phyloP scores from a whole-genome alignment of 2,329 filamentous ascomycete genomes.

The Botrytis fragariae region DNA sequence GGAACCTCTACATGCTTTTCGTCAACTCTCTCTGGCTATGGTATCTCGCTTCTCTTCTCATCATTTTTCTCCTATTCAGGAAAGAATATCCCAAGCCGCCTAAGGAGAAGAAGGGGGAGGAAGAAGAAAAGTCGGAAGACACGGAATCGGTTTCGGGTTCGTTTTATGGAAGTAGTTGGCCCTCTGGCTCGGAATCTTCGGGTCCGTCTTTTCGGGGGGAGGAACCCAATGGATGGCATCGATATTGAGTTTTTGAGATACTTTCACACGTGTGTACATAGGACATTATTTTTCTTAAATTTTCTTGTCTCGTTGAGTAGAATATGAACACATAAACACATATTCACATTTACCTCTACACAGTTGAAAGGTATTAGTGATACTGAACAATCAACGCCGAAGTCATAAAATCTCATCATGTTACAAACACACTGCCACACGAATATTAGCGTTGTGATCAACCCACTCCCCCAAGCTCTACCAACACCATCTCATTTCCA shows the following conservation, averaged over 20 bases:
- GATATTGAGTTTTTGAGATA: neutral
- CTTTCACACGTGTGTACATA: neutral
- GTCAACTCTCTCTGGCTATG: neutral
- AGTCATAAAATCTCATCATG: neutral
- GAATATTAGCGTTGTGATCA: neutral
- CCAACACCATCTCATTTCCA: neutral
- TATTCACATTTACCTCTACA: neutral
- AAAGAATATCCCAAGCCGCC: neutral
- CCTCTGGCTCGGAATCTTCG: neutral
- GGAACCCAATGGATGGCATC: rapidly evolving
- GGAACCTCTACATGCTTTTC: neutral
- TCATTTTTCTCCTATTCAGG: neutral
- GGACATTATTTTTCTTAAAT: neutral
- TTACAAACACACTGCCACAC: no score
- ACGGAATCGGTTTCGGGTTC: neutral
- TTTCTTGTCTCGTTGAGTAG: neutral
- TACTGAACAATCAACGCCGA: neutral
- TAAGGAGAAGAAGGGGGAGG: neutral
- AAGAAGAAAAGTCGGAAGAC: neutral
- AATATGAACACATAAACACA: neutral
- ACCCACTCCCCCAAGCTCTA: neutral
- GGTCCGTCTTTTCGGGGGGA: neutral
- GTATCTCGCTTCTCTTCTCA: neutral
- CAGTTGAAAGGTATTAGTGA: neutral
- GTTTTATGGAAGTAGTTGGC: rapidly evolving